These are phyloP conservation scores for Omphalotus guepiniiformis DNA, from an alignment of 768 basidiomycete genomes.

Conservation along the genomic window DNA sequence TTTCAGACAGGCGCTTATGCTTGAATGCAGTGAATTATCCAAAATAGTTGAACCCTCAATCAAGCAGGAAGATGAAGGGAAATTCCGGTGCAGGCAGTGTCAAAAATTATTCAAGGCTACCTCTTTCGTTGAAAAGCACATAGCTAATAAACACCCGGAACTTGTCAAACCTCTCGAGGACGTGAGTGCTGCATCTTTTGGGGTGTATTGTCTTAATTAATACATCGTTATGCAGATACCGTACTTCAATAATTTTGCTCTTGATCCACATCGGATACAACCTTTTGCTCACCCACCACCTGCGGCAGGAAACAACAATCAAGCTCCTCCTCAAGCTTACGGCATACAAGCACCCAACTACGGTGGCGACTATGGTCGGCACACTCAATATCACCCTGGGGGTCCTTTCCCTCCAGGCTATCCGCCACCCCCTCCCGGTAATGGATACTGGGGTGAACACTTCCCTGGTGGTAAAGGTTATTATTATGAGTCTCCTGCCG, in stretches of 20 bases:
- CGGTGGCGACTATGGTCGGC: constrained; percentile 32
- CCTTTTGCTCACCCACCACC: constrained; percentile 79
- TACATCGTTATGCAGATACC: constrained; percentile 50
- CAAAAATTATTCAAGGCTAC: constrained; percentile 97
- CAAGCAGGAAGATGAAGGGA: constrained; percentile 95
- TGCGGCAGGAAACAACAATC: constrained; percentile 52
- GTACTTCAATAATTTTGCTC: constrained; percentile 93
- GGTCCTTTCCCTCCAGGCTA: constrained; percentile 31
- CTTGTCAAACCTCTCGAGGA: constrained; percentile 80
- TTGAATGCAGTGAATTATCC: constrained; percentile 63
- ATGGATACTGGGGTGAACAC: constrained; percentile 40
- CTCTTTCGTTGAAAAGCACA: constrained; percentile 96
- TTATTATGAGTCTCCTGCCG: constrained; percentile 33
- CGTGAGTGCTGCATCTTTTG: constrained; percentile 39
- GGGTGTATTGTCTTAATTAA: background rate
- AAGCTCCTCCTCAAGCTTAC: constrained; percentile 78
- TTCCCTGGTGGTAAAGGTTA: constrained; percentile 35
- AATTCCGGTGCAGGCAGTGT: constrained; percentile 95
- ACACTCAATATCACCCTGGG: constrained; percentile 29
- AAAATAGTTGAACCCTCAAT: constrained; percentile 76
- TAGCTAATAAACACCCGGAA: constrained; percentile 91
- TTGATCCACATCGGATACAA: constrained; percentile 92
- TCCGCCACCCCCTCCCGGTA: constrained; percentile 36
- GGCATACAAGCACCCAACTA: constrained; percentile 64
- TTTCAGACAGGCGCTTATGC: constrained; percentile 11